phyloP scores from a whole-genome alignment of 257 asterid species.

The Solanum medicagineum region DNA sequence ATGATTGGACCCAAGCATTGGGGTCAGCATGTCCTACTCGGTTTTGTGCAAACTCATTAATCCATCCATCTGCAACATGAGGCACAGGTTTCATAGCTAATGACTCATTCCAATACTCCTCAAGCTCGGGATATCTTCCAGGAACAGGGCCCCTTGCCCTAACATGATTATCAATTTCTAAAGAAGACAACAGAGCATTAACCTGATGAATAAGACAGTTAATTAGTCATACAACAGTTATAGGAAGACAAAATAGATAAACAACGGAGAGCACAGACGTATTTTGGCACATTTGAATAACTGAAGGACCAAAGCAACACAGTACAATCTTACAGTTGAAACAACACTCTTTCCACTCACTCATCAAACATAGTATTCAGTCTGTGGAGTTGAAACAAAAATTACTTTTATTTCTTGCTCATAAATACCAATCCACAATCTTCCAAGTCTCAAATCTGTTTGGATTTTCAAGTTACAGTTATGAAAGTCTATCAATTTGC shows the following conservation, averaged over 20 bases:
- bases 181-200: slow-evolving; percentile 72
- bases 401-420: neutral
- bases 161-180: slow-evolving; percentile 72
- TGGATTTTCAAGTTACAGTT: neutral
- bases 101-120: slow-evolving; percentile 91
- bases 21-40: slow-evolving; percentile 57
- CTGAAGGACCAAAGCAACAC: neutral
- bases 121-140: slow-evolving; percentile 72
- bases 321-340: neutral
- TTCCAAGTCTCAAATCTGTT: neutral
- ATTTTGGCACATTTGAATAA: neutral
- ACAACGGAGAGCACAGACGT: neutral
- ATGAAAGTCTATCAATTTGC: neutral
- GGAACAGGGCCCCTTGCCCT: slow-evolving; percentile 64
- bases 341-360: neutral
- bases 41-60: slow-evolving; percentile 55
- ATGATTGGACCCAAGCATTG: slow-evolving; percentile 76
- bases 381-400: neutral
- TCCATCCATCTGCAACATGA: slow-evolving; percentile 79
- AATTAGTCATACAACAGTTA: neutral
- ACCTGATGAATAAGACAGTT: slow-evolving; percentile 43
- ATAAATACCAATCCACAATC: neutral
- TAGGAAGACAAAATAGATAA: neutral
- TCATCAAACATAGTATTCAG: neutral
- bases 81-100: slow-evolving; percentile 59